Conservation (phyloP, 495 filamentous ascomycete species). For the Hypoxylon fuscum region DNA sequence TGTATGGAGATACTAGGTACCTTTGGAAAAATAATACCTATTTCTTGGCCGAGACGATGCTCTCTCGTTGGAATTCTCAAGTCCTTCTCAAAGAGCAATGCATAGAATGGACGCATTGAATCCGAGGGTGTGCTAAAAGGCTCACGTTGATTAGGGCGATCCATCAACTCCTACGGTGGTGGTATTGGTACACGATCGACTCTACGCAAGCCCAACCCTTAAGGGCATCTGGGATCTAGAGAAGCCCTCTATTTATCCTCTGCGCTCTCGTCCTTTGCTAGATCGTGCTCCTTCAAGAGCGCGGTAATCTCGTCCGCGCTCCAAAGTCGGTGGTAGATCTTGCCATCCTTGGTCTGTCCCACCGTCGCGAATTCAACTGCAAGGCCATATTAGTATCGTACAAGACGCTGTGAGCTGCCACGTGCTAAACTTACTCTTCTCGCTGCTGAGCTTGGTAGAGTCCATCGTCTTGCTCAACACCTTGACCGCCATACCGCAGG, state of each 20-base stretch:
- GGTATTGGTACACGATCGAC: slow-evolving; percentile 33
- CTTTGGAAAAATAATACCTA: not conserved
- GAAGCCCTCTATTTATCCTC: slow-evolving; percentile 63
- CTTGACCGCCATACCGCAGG: slow-evolving; percentile 97
- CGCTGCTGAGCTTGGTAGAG: slow-evolving; percentile 95
- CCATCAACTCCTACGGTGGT: slow-evolving; percentile 7
- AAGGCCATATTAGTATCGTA: slow-evolving; percentile 48
- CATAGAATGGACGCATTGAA: too few species aligned
- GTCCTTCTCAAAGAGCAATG: too few species aligned
- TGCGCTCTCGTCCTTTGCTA: slow-evolving; percentile 85
- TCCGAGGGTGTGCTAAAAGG: not conserved
- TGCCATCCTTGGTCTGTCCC: slow-evolving; percentile 90
- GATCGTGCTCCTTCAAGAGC: slow-evolving; percentile 90
- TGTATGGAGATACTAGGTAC: too few species aligned
- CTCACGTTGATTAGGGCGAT: not conserved
- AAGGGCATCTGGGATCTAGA: slow-evolving; percentile 12
- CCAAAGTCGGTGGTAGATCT: slow-evolving; percentile 98
- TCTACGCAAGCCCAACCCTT: slow-evolving; percentile 7
- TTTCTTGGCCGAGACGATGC: not conserved
- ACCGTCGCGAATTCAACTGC: slow-evolving; percentile 98
- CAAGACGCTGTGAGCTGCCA: slow-evolving; percentile 9
- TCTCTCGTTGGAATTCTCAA: too few species aligned
- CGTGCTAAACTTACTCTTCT: slow-evolving; percentile 78
- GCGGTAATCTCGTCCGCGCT: slow-evolving; percentile 95
- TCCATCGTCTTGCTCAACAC: slow-evolving; percentile 99